Conservation (phyloP, 495 filamentous ascomycete genomes). For the Tricharina praecox region DNA sequence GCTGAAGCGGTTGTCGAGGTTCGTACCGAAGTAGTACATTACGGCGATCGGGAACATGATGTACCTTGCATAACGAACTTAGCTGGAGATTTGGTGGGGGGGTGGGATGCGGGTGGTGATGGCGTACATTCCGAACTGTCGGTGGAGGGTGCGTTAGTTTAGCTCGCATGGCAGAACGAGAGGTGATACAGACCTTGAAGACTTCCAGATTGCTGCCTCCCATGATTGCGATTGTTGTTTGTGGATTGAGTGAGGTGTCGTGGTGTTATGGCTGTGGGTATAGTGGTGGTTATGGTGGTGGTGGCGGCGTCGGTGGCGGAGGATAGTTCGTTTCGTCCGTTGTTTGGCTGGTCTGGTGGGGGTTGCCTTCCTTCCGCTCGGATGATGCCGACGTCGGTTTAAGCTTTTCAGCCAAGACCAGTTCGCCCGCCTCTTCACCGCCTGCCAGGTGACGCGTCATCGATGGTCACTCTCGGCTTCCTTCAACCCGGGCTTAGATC, state of each 20-base stretch:
- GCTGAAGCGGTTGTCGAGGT: conserved; percentile 78
- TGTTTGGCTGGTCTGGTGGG: neutral
- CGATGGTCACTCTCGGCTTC: too few species aligned
- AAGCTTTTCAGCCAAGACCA: conserved; percentile 4
- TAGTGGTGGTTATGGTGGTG: neutral
- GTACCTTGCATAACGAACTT: conserved; percentile 45
- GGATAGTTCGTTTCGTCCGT: neutral
- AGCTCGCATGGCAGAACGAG: neutral
- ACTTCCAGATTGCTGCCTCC: conserved; percentile 86
- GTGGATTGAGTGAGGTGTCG: neutral
- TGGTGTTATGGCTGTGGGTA: neutral
- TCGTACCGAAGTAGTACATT: conserved; percentile 99
- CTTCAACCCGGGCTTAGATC: too few species aligned
- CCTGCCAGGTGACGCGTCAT: too few species aligned
- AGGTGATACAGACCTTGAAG: conserved; percentile 53
- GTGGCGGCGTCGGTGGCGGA: neutral
- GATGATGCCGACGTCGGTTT: conserved; percentile 1
- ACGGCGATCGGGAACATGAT: conserved; percentile 95
- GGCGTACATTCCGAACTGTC: conserved; percentile 25
- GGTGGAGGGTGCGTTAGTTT: too few species aligned
- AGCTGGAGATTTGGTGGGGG: neutral
- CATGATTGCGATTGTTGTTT: conserved; percentile 38
- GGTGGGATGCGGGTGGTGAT: neutral
- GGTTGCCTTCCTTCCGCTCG: too few species aligned
- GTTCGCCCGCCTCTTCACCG: too few species aligned